These are phyloP conservation scores for Manihot esculenta DNA, from an alignment of 441 rosid genomes.

Conservation along the genomic window DNA sequence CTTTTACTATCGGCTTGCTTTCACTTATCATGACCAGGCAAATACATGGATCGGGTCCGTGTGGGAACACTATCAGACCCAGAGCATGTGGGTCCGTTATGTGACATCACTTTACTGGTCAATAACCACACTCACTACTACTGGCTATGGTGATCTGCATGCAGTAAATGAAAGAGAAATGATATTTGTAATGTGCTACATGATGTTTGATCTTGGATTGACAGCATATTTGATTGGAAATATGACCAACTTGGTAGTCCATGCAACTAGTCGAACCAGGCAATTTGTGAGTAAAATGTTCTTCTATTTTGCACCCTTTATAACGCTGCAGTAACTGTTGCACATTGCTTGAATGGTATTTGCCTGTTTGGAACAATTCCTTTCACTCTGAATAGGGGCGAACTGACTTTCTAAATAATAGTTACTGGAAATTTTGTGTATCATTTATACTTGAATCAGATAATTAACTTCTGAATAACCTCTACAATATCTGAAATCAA, in stretches of 20 bases:
- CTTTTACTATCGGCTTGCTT: constrained; percentile 57
- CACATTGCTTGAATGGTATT: not conserved
- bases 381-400: not conserved
- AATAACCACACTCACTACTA: constrained; percentile 69
- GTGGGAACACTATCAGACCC: constrained; percentile 37
- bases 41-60: constrained; percentile 59
- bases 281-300: constrained; percentile 57
- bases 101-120: constrained; percentile 79
- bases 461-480: not conserved
- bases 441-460: not conserved
- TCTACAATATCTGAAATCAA: not conserved
- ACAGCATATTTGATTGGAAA: constrained; percentile 77
- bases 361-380: not conserved
- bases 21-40: constrained; percentile 40
- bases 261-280: constrained; percentile 77
- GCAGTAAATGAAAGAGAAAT: constrained; percentile 63
- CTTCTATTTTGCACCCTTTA: not conserved
- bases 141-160: constrained; percentile 89
- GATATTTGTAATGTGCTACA: constrained; percentile 53
- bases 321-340: not conserved
- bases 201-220: constrained; percentile 74
- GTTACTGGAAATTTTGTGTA: not conserved
- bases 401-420: not conserved
- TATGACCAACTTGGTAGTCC: constrained; percentile 87
- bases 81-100: constrained; percentile 39